A percentile compares a stretch with the other conserved stretches of the same genome.
Evolutionary conservation across 2,329 filamentous ascomycete genomes (phyloP).

Genomic region (Fusarium armeniacum): DNA sequence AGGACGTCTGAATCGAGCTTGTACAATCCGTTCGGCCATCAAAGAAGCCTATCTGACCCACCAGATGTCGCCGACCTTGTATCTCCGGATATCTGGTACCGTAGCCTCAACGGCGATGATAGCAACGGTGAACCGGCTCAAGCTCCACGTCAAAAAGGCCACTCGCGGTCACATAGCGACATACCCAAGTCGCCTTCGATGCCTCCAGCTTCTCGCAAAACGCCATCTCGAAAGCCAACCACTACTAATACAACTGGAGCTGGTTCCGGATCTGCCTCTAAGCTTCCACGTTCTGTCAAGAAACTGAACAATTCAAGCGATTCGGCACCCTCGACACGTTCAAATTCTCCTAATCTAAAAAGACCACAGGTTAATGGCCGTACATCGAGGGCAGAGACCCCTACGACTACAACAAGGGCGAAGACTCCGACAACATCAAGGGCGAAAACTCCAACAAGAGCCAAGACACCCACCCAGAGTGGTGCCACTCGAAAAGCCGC

Average conservation of each 20-base stretch:
- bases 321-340: conserved; percentile 66
- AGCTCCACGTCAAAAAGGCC: conserved; percentile 52
- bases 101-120: conserved; percentile 52
- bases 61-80: conserved; percentile 68
- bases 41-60: conserved; percentile 69
- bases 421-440: conserved; percentile 58
- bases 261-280: conserved; percentile 56
- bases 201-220: conserved; percentile 53
- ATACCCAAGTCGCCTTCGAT: conserved; percentile 58
- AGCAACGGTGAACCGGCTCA: conserved; percentile 40
- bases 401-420: conserved; percentile 52
- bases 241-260: conserved; percentile 45
- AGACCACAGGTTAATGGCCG: conserved; percentile 60
- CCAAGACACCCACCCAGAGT: conserved; percentile 61
- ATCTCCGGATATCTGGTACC: conserved; percentile 78
- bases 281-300: conserved; percentile 62
- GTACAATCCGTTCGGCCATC: conserved; percentile 64
- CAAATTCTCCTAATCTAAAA: conserved; percentile 67
- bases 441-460: conserved; percentile 59
- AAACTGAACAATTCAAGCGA: conserved; percentile 61
- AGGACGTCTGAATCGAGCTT: conserved; percentile 81
- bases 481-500: conserved; percentile 56
- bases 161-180: conserved; percentile 72
- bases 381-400: conserved; percentile 55
- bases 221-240: conserved; percentile 47